A percentile compares a stretch with the other conserved stretches of the same genome.
Evolutionary conservation across 2,329 filamentous ascomycete species (phyloP).

Genomic region (Monosporascus sp.): DNA sequence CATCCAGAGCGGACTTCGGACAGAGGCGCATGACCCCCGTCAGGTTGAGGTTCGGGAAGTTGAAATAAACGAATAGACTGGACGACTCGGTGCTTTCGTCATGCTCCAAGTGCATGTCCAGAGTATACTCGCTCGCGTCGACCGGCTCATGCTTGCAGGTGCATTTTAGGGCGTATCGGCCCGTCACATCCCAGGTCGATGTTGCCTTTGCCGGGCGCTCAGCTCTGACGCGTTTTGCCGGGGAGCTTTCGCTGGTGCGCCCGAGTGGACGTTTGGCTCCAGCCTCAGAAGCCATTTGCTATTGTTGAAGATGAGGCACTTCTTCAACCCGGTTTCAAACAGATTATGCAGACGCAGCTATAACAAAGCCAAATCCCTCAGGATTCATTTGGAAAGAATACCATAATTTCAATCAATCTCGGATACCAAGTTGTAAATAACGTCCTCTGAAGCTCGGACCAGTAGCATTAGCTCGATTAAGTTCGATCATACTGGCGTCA

Average conservation of each 20-base stretch:
- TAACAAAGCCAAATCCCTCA: too few relatives aligned
- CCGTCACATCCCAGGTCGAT: constrained; percentile 6
- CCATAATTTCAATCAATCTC: too few relatives aligned
- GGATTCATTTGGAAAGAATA: too few relatives aligned
- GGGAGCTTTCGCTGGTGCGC: background rate
- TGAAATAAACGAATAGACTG: constrained; percentile 6
- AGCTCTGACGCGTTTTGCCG: constrained; percentile 3
- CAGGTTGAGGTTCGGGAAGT: constrained; percentile 6
- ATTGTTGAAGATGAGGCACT: too few relatives aligned
- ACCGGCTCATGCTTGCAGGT: constrained; percentile 5
- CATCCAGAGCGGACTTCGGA: constrained; percentile 2
- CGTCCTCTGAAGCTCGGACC: too few relatives aligned
- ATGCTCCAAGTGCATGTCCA: constrained; percentile 7
- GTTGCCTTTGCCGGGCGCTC: constrained; percentile 1
- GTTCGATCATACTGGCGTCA: too few relatives aligned
- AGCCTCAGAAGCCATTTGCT: too few relatives aligned
- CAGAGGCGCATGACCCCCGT: constrained; percentile 6
- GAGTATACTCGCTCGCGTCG: constrained; percentile 6
- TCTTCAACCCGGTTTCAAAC: too few relatives aligned
- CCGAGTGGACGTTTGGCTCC: constrained; percentile 1
- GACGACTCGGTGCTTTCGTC: constrained; percentile 2
- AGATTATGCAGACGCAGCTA: too few relatives aligned
- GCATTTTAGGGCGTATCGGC: constrained; percentile 4
- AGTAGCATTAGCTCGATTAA: too few relatives aligned
- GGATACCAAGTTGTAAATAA: too few relatives aligned